A percentile compares a stretch with the other conserved stretches of the same genome.
Evolutionary conservation across 768 basidiomycete species (phyloP).

Genomic region (Ramaria sp.): DNA sequence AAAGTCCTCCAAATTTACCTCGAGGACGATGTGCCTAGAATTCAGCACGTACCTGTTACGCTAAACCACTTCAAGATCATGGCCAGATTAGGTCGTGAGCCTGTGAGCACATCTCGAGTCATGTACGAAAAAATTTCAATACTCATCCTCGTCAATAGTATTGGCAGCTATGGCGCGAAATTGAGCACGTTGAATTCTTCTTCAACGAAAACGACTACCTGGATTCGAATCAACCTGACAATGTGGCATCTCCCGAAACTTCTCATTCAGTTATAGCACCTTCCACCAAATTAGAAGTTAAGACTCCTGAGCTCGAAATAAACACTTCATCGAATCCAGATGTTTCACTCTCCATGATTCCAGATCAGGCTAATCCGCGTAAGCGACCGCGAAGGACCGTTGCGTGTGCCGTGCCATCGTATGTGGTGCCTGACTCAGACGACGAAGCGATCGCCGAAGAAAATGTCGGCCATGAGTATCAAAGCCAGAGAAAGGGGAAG

Average conservation of each 20-base stretch:
- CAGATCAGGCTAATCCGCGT: conserved; percentile 22
- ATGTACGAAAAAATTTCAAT: not conserved
- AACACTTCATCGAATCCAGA: conserved; percentile 14
- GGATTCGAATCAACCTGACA: conserved; percentile 15
- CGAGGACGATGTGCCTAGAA: not conserved
- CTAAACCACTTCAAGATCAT: conserved; percentile 70
- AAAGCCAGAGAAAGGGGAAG: conserved; percentile 10
- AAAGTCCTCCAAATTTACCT: conserved; percentile 24
- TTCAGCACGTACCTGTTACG: conserved; percentile 46
- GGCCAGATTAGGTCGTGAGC: conserved; percentile 50
- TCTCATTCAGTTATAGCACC: conserved; percentile 10
- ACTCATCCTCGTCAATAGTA: conserved; percentile 25
- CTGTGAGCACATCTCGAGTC: conserved; percentile 35
- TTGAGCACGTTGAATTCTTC: conserved; percentile 57
- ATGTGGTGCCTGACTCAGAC: conserved; percentile 59
- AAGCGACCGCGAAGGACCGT: conserved; percentile 54
- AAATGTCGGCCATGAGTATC: not conserved
- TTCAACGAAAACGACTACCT: conserved; percentile 61
- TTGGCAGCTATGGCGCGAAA: conserved; percentile 44
- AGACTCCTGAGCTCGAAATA: conserved; percentile 19
- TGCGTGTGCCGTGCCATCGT: conserved; percentile 42
- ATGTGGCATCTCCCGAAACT: conserved; percentile 11
- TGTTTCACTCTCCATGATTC: not conserved
- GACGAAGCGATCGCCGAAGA: conserved; percentile 41
- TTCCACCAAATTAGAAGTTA: conserved; percentile 25